Conservation (phyloP, 768 basidiomycete genomes). For the Mycena filopes region DNA sequence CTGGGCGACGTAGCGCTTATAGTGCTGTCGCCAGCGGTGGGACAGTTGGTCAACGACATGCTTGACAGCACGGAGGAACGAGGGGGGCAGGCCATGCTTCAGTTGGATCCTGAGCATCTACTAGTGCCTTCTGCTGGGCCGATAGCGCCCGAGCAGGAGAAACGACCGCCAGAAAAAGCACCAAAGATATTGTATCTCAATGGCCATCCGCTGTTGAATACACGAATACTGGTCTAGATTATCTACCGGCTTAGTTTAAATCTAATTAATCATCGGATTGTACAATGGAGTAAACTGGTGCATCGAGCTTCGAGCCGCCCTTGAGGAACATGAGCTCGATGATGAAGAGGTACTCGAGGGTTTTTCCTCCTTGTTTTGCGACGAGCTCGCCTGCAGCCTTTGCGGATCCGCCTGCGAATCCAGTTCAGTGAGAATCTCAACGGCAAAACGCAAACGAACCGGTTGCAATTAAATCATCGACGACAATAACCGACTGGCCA, state of each 20-base stretch:
- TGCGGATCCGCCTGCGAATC: conserved; percentile 84
- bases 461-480: conserved; percentile 97
- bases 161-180: conserved; percentile 36
- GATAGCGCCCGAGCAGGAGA: conserved; percentile 38
- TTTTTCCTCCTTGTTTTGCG: conserved; percentile 81
- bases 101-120: conserved; percentile 54
- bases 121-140: conserved; percentile 34
- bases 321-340: conserved; percentile 84
- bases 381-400: conserved; percentile 93
- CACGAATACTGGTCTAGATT: conserved; percentile 74
- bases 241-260: conserved; percentile 62
- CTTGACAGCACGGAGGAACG: conserved; percentile 60
- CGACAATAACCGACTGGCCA: conserved; percentile 85
- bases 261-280: conserved; percentile 70
- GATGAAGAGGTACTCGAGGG: conserved; percentile 94
- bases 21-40: conserved; percentile 64
- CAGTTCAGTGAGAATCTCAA: conserved; percentile 3
- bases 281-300: conserved; percentile 89
- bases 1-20: conserved; percentile 69
- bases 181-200: conserved; percentile 75
- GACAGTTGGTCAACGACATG: conserved; percentile 64
- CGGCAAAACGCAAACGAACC: conserved; percentile 59
- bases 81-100: conserved; percentile 63
- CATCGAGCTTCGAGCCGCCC: conserved; percentile 81
- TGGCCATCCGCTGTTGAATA: conserved; percentile 80